Evolutionary conservation across 305 asterid species (phyloP).

Genomic region (Fraxinus sp.): DNA sequence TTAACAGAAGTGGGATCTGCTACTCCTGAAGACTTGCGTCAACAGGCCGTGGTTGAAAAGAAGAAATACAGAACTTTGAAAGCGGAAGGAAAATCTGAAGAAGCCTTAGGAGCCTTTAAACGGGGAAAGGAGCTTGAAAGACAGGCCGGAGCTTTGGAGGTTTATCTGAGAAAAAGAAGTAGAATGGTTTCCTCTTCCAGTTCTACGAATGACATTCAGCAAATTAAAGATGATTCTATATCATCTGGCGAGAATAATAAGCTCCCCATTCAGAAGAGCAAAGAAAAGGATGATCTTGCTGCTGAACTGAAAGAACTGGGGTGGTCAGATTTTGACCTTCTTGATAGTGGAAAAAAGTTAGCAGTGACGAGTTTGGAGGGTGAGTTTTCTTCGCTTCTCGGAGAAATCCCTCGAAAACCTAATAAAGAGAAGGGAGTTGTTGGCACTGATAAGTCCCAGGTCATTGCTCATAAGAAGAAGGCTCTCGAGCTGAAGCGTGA

Average conservation of each 20-base stretch:
- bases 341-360: slow-evolving; percentile 55
- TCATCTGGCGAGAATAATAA: slow-evolving; percentile 38
- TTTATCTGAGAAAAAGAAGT: slow-evolving; percentile 70
- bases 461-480: slow-evolving; percentile 74
- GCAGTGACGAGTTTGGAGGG: slow-evolving; percentile 66
- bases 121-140: slow-evolving; percentile 95
- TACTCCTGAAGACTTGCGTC: slow-evolving; percentile 83
- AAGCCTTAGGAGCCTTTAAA: slow-evolving; percentile 82
- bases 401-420: slow-evolving; percentile 62
- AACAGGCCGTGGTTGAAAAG: slow-evolving; percentile 81
- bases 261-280: slow-evolving; percentile 40
- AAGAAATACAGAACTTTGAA: slow-evolving; percentile 66
- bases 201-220: slow-evolving; percentile 41
- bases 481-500: slow-evolving; percentile 90
- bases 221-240: slow-evolving; percentile 39
- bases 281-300: slow-evolving; percentile 71
- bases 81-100: slow-evolving; percentile 93
- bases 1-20: slow-evolving; percentile 41
- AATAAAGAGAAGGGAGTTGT: slow-evolving; percentile 41
- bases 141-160: slow-evolving; percentile 85
- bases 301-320: slow-evolving; percentile 88
- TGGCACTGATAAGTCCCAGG: slow-evolving; percentile 64
- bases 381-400: slow-evolving; percentile 74
- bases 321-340: slow-evolving; percentile 91
- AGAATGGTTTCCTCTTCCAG: slow-evolving; percentile 57